phyloP scores from a whole-genome alignment of 2,329 filamentous ascomycete species.

The Plectosphaerella sp. region DNA sequence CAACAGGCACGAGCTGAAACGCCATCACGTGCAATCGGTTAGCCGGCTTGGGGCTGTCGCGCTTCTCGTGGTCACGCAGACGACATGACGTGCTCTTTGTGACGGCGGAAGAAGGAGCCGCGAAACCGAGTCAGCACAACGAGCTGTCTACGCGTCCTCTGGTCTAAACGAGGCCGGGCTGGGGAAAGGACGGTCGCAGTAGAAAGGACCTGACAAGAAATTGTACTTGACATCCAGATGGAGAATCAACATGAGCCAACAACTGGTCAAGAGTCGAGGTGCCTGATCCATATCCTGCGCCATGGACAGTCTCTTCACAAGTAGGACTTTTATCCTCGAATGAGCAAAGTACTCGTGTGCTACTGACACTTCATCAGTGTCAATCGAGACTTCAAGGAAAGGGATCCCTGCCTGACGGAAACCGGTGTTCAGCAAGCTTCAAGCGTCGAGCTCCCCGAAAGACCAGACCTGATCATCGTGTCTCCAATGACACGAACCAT shows the following conservation, averaged over 20 bases:
- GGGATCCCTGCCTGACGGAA: slow-evolving; percentile 2
- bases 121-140: too few species aligned
- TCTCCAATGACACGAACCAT: slow-evolving; percentile 4
- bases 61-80: too few species aligned
- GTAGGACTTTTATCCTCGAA: neutral
- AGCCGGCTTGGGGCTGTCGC: too few species aligned
- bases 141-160: too few species aligned
- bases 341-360: neutral
- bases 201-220: too few species aligned
- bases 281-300: neutral
- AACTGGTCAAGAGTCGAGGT: neutral
- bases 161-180: neutral
- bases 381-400: neutral
- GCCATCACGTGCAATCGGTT: neutral
- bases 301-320: slow-evolving; percentile 2
- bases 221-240: neutral
- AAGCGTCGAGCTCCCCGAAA: neutral
- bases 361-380: neutral
- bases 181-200: neutral
- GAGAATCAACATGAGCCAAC: neutral
- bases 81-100: too few species aligned
- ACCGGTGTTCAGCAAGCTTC: neutral
- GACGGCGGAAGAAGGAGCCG: too few species aligned
- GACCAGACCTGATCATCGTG: slow-evolving; percentile 2
- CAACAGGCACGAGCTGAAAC: neutral